Percentiles rank a stretch among this genome's conserved stretches.
Conservation (phyloP, 306 rosid species). For the Corylus heterophylla region DNA sequence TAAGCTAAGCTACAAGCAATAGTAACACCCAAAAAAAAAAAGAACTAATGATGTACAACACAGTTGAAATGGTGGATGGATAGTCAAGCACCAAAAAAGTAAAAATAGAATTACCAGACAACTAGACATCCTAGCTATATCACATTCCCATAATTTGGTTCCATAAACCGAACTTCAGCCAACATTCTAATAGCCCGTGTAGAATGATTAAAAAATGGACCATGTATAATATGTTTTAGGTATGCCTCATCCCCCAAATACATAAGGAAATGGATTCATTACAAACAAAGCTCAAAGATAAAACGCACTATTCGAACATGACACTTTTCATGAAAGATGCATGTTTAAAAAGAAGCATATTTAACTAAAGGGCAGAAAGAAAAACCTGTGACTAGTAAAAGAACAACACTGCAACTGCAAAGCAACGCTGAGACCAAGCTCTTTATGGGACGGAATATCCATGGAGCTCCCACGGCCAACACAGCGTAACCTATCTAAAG, state of each 20-base stretch:
- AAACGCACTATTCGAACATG: not conserved
- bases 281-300: not conserved
- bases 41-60: not conserved
- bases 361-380: conserved; percentile 4
- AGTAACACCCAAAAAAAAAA: not conserved
- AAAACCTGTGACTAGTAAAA: conserved; percentile 78
- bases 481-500: conserved; percentile 74
- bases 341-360: conserved; percentile 7
- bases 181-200: not conserved
- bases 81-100: not conserved
- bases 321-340: conserved; percentile 14
- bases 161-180: not conserved
- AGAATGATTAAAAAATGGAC: not conserved
- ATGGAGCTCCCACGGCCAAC: conserved; percentile 65
- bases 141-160: not conserved
- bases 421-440: conserved; percentile 57
- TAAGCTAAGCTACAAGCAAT: conserved; percentile 2
- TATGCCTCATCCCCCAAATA: not conserved
- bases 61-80: not conserved
- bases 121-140: not conserved
- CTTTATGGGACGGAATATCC: conserved; percentile 66
- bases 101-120: not conserved
- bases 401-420: conserved; percentile 81
- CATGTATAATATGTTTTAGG: not conserved
- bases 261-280: not conserved